Evolutionary conservation across 331 rosid species (phyloP), one percentile per base, ranked within the genome.

Genomic region (Cydonia oblonga): DNA sequence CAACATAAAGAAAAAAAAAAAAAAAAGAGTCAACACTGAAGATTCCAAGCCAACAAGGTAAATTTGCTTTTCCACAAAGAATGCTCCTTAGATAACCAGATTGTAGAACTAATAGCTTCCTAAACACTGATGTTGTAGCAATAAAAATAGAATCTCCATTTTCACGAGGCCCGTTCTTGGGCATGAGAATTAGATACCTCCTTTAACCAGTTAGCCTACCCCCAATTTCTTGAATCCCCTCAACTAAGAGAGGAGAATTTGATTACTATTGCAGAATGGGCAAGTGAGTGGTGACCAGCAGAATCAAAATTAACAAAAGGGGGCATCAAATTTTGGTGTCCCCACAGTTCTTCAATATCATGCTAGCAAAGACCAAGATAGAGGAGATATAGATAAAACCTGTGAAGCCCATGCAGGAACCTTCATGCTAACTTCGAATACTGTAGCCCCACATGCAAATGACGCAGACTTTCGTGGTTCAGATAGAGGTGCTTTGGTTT

Each of bases 321-420:
- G 68, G 40, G 26, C 4, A 24, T 25, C 14, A 38, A 69, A 19
- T 30, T 52, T 53, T 20, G 64, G 22, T 56, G 32, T 51, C 28
- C 53, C 4, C 32, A 7, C 46, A 44, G 46, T 72, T 16, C 69
- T 49, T 60, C 6, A 56, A 72, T 40, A 26, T 19, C 2, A 24
- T 9, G 68, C 38, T 32, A 33, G 14, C 53, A 13, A 18, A 75
- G 58, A 70, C 42, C 14, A 28, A 66, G n/a, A 35, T 20, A 23
- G 29, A 30, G 54, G 14, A 70, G 23, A 16, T 52, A 32, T 57
- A 71, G 42, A 42, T 61, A 52, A 60, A 60, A 95, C 99, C 99
- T 95, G 99, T 73, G 87, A 86, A 63, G 96, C 99, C 99, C 99
- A 95, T 44, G 80, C 88, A 70, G 99, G 97, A 82, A 95, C 90